Evolutionary conservation across 2,329 filamentous ascomycete genomes (phyloP), one percentile per base, ranked within the genome.

Genomic region (Nannizziopsis barbatae): DNA sequence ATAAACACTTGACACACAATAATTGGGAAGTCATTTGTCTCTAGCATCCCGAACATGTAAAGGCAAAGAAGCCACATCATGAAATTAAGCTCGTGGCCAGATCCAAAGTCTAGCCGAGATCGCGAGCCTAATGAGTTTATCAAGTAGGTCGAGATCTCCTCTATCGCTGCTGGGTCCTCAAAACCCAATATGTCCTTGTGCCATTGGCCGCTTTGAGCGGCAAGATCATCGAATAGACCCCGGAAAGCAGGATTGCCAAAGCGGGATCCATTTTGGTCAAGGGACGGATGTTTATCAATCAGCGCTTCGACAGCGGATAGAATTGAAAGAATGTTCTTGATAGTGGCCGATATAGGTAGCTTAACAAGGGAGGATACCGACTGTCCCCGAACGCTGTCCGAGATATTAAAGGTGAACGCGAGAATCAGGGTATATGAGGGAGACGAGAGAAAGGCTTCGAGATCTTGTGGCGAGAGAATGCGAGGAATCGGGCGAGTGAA

Each of bases 41-140:
- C 69, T 32, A 96, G 63, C 15, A 86, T 65, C 9, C 73, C 71
- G 12, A 95, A 74, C 60, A 90, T 84, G 64, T 92, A 86, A 0
- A 98, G 80, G 61, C 87, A 95, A n/a, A 98, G 77, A 32, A 96
- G 76, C 89, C 90, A 98, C 62, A 95, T 83, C 65, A 90, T 75
- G 68, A 98, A 96, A 71, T 98, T 96, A 53, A 98, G 77, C 69
- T 98, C 92, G 65, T 98, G 92, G 2, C 92, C 92, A 0, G 88
- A 95, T 44, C 92, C 92, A 65, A 98, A 98, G 70, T 98, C 92
- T 60, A 98, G 92, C 36, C 90, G 79, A 45, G 78, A 77, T 39
- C 82, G 77, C 62, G 94, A 95, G 40, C 92, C 92, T 55, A 96
- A 89, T 0, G 85, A 83, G 60, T 94, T 78, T 54, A 77, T 70